These are phyloP conservation scores for Neurospora sublineolata DNA, from an alignment of 495 filamentous ascomycete genomes.

Conservation along the genomic window DNA sequence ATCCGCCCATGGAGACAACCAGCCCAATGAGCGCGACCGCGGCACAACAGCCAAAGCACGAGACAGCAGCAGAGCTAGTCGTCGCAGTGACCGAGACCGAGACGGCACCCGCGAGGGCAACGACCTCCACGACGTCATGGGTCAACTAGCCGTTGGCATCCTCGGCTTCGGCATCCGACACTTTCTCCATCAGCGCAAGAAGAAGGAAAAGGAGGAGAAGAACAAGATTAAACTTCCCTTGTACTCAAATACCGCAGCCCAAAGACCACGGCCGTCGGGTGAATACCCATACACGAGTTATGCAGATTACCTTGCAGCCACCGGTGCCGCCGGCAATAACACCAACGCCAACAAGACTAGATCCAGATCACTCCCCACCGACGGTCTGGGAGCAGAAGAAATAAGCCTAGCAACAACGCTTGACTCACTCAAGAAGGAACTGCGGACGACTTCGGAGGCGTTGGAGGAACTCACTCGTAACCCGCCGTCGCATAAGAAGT, in stretches of 20 bases:
- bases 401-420: constrained; percentile 10
- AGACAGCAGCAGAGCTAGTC: background rate
- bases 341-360: background rate
- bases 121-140: constrained; percentile 16
- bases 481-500: constrained; percentile 7
- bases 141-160: constrained; percentile 16
- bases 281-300: background rate
- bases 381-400: background rate
- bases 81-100: background rate
- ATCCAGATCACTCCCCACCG: background rate
- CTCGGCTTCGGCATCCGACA: constrained; percentile 15
- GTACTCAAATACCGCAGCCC: too few relatives aligned
- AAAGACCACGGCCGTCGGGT: background rate
- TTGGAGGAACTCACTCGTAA: constrained; percentile 4
- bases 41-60: background rate
- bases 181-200: constrained; percentile 8
- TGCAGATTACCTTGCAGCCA: background rate
- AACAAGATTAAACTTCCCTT: background rate
- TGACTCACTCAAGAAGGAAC: constrained; percentile 10
- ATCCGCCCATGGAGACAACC: background rate
- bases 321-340: background rate
- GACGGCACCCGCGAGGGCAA: constrained; percentile 1
- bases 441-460: constrained; percentile 9
- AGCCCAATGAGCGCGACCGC: background rate
- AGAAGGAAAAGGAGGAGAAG: background rate